Evolutionary conservation across 805 yeast species (phyloP).

Genomic region (Phaffomyces thermotolerans): DNA sequence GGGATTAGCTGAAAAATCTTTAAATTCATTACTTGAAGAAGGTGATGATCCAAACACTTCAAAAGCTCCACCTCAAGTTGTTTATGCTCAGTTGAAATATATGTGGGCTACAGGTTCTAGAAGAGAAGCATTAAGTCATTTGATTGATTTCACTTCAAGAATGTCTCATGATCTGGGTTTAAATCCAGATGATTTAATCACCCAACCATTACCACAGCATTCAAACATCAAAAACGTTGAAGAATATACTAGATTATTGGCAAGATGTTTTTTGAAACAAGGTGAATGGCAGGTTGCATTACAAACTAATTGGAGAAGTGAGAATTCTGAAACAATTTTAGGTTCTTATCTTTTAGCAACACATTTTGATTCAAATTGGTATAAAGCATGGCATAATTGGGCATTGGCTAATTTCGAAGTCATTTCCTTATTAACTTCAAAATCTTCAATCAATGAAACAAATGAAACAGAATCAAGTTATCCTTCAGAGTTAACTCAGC

Average conservation of each 20-base stretch:
- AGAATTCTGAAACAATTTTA: constrained; percentile 72
- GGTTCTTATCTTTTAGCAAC: constrained; percentile 93
- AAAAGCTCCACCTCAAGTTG: constrained; percentile 92
- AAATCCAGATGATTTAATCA: constrained; percentile 78
- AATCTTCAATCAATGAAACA: constrained; percentile 26
- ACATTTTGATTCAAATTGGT: constrained; percentile 89
- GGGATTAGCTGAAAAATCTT: constrained; percentile 86
- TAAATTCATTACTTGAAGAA: constrained; percentile 71
- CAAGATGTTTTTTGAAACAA: constrained; percentile 92
- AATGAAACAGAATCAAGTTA: constrained; percentile 24
- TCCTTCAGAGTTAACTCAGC: constrained; percentile 55
- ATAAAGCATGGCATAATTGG: constrained; percentile 99
- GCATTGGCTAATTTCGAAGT: constrained; percentile 97
- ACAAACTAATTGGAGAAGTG: constrained; percentile 72
- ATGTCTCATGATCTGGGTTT: constrained; percentile 85
- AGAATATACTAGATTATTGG: constrained; percentile 76
- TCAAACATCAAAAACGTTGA: constrained; percentile 58
- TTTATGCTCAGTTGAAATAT: constrained; percentile 91
- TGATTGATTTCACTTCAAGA: constrained; percentile 85
- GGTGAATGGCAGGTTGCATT: constrained; percentile 96
- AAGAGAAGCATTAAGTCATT: constrained; percentile 75
- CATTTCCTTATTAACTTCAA: constrained; percentile 50
- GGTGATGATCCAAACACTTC: constrained; percentile 53
- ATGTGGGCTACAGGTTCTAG: constrained; percentile 95
- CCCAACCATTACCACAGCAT: constrained; percentile 73